These are phyloP conservation scores for Fusarium verrucosum DNA, from an alignment of 2,329 filamentous ascomycete genomes.

Conservation along the genomic window DNA sequence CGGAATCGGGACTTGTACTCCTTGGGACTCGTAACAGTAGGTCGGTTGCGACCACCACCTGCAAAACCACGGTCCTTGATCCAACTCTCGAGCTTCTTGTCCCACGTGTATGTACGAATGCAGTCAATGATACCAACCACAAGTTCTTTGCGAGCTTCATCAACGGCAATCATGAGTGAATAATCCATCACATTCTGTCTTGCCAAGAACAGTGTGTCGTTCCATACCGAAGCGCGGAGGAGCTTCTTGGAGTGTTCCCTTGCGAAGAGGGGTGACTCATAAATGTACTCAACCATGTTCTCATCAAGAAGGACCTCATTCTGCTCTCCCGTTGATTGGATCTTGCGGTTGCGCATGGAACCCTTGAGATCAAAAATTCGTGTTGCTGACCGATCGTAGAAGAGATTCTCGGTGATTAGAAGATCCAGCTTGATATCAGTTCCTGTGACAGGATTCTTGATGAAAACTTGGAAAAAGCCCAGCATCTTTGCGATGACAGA, in stretches of 20 bases:
- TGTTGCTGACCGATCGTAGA: conserved; percentile 91
- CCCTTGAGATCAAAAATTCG: conserved; percentile 96
- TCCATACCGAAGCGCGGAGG: conserved; percentile 91
- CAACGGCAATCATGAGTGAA: conserved; percentile 96
- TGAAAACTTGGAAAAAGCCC: conserved; percentile 95
- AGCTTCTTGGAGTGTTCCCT: conserved; percentile 96
- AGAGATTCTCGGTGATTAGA: conserved; percentile 95
- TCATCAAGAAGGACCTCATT: conserved; percentile 97
- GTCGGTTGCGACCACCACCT: conserved; percentile 79
- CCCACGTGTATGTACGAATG: conserved; percentile 98
- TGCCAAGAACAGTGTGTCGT: conserved; percentile 94
- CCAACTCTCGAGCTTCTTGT: conserved; percentile 99
- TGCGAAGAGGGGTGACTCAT: conserved; percentile 93
- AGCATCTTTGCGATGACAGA: conserved; percentile 99
- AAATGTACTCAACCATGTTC: conserved; percentile 99
- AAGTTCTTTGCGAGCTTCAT: conserved; percentile 87
- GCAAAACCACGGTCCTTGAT: conserved; percentile 95
- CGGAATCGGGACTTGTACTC: conserved; percentile 97
- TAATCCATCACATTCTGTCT: conserved; percentile 99
- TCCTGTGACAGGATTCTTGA: conserved; percentile 92
- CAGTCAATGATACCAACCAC: conserved; percentile 99
- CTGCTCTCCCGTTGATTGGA: conserved; percentile 92
- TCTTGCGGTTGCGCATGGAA: conserved; percentile 98
- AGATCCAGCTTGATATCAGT: conserved; percentile 95
- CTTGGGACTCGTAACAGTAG: conserved; percentile 95